These are phyloP conservation scores for Fusarium buharicum DNA, from an alignment of 2,329 filamentous ascomycete species.

Conservation along the genomic window DNA sequence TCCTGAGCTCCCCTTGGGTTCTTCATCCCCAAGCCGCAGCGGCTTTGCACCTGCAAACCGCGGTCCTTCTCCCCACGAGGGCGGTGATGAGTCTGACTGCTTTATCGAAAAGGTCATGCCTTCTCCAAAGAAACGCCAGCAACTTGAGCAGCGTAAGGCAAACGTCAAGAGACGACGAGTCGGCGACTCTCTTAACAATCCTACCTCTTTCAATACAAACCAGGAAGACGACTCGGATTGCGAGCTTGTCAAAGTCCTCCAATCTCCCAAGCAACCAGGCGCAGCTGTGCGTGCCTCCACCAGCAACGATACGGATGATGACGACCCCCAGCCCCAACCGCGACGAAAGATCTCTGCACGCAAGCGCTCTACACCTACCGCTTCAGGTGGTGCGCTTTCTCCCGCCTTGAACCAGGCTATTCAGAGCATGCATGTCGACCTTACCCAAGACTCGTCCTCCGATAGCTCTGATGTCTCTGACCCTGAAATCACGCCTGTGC, in stretches of 20 bases:
- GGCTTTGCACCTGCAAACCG: neutral
- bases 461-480: constrained; percentile 29
- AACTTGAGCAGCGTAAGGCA: neutral
- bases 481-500: neutral
- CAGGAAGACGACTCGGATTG: constrained; percentile 6
- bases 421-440: constrained; percentile 14
- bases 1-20: neutral
- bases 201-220: neutral
- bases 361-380: neutral
- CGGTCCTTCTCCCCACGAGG: neutral
- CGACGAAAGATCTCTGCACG: constrained; percentile 1
- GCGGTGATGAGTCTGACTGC: neutral
- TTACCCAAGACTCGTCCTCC: constrained; percentile 17
- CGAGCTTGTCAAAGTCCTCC: constrained; percentile 9
- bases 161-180: constrained; percentile 30
- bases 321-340: neutral
- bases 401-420: neutral
- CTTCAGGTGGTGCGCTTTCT: neutral
- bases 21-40: neutral
- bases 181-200: neutral
- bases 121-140: constrained; percentile 19
- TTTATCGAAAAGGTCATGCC: constrained; percentile 31
- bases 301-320: constrained; percentile 13
- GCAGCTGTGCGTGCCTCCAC: neutral
- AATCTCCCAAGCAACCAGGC: constrained; percentile 9